A percentile compares a stretch with the other conserved stretches of the same genome.
Evolutionary conservation across 1,284 basidiomycete species (phyloP).

Genomic region (Heliocybe sulcata): DNA sequence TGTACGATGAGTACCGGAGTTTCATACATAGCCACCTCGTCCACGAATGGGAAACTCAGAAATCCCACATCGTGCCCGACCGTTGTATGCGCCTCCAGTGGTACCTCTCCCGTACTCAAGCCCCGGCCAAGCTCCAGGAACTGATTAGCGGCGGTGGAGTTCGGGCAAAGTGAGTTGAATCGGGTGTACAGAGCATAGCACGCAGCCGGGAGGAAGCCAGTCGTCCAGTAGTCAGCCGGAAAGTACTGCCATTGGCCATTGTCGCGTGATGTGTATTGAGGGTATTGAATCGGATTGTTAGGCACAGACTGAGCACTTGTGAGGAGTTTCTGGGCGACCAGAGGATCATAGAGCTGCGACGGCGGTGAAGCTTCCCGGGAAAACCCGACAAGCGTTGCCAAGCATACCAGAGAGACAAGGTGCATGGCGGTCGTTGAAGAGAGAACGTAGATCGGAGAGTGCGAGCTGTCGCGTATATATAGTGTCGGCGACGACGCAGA

Average conservation of each 20-base stretch:
- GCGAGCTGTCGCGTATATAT: not conserved
- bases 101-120: slow-evolving; percentile 42
- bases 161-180: slow-evolving; percentile 33
- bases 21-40: slow-evolving; percentile 24
- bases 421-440: not conserved
- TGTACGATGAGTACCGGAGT: not conserved
- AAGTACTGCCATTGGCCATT: slow-evolving; percentile 47
- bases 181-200: slow-evolving; percentile 52
- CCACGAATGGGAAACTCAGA: slow-evolving; percentile 55
- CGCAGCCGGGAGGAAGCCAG: slow-evolving; percentile 59
- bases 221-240: slow-evolving; percentile 53
- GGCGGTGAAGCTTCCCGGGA: slow-evolving; percentile 11
- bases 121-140: slow-evolving; percentile 47
- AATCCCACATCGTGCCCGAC: slow-evolving; percentile 67
- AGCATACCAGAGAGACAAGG: not conserved
- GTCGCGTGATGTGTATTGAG: slow-evolving; percentile 44
- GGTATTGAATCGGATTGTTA: slow-evolving; percentile 37
- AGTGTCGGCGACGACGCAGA: not conserved
- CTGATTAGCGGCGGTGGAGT: slow-evolving; percentile 26
- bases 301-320: slow-evolving; percentile 37
- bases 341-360: slow-evolving; percentile 45
- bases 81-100: slow-evolving; percentile 34
- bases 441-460: not conserved
- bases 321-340: slow-evolving; percentile 48
- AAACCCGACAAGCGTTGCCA: not conserved